A percentile compares a stretch with the other conserved stretches of the same genome.
Evolutionary conservation across 148 eudicot species (phyloP).

Genomic region (Chenopodium suecicum): DNA sequence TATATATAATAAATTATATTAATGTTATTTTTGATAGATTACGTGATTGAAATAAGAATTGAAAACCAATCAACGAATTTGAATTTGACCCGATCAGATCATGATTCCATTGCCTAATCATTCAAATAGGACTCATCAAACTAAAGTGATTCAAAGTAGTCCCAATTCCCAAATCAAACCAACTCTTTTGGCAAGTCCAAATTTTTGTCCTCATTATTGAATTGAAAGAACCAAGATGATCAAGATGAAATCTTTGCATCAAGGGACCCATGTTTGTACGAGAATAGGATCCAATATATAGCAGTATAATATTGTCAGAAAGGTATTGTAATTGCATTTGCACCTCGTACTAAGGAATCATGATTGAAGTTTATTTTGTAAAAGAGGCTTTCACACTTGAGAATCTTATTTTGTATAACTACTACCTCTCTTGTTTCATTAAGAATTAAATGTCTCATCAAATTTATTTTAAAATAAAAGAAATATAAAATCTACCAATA

Average conservation of each 20-base stretch:
- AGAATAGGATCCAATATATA: conserved; percentile 15
- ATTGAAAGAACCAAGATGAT: background rate
- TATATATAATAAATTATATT: no score
- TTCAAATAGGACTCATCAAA: no score
- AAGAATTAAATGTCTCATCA: no score
- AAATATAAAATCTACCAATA: no score
- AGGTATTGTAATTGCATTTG: conserved; percentile 5
- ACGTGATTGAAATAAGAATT: no score
- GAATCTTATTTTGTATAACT: background rate
- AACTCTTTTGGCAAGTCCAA: background rate
- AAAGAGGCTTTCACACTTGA: conserved; percentile 12
- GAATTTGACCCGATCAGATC: no score
- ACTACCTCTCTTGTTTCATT: no score
- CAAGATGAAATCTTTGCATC: conserved; percentile 3
- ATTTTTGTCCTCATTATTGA: background rate
- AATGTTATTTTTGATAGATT: no score
- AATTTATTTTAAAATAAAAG: no score
- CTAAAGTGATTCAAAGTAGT: no score
- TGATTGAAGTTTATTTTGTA: conserved; percentile 15
- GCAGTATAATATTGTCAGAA: conserved; percentile 1
- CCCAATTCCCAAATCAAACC: background rate
- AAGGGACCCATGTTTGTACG: conserved; percentile 23
- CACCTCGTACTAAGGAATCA: conserved; percentile 21
- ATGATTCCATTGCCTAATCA: no score
- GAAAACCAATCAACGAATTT: no score